These are phyloP conservation scores for Jackrogersella multiformis DNA, from an alignment of 495 filamentous ascomycete genomes.

Conservation along the genomic window DNA sequence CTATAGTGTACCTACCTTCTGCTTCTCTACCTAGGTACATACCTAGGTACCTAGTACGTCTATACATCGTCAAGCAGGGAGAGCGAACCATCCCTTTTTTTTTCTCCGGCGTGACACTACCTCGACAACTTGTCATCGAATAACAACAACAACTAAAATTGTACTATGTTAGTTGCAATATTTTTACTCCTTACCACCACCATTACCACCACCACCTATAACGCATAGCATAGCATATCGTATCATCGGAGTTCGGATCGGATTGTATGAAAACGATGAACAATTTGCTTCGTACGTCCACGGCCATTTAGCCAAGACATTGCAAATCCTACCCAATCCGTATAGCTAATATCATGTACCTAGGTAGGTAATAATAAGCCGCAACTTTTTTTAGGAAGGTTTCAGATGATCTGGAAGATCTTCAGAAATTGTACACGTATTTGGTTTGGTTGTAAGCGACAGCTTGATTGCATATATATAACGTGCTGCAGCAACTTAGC, in stretches of 20 bases:
- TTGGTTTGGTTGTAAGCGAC: slow-evolving; percentile 22
- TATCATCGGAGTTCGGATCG: slow-evolving; percentile 22
- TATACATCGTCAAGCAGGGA: neutral
- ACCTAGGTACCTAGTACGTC: too few relatives aligned
- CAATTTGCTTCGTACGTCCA: slow-evolving; percentile 7
- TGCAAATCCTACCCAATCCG: slow-evolving; percentile 13
- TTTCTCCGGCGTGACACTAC: neutral
- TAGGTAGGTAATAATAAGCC: slow-evolving; percentile 27
- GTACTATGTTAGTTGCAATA: too few relatives aligned
- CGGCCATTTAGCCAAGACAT: slow-evolving; percentile 38
- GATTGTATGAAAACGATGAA: slow-evolving; percentile 8
- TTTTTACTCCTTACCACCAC: too few relatives aligned
- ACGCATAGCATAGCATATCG: neutral
- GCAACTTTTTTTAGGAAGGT: slow-evolving; percentile 24
- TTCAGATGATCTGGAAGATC: slow-evolving; percentile 36
- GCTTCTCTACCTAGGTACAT: too few relatives aligned
- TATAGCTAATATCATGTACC: neutral
- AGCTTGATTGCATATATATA: slow-evolving; percentile 24
- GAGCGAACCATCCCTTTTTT: neutral
- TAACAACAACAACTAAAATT: too few relatives aligned
- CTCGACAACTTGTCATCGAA: slow-evolving; percentile 5
- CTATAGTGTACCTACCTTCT: too few relatives aligned
- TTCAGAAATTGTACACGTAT: slow-evolving; percentile 21
- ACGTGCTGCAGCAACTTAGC: neutral
- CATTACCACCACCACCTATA: too few relatives aligned